Evolutionary conservation across 805 yeast genomes (phyloP).

Genomic region (Isabelozyma gotoi): DNA sequence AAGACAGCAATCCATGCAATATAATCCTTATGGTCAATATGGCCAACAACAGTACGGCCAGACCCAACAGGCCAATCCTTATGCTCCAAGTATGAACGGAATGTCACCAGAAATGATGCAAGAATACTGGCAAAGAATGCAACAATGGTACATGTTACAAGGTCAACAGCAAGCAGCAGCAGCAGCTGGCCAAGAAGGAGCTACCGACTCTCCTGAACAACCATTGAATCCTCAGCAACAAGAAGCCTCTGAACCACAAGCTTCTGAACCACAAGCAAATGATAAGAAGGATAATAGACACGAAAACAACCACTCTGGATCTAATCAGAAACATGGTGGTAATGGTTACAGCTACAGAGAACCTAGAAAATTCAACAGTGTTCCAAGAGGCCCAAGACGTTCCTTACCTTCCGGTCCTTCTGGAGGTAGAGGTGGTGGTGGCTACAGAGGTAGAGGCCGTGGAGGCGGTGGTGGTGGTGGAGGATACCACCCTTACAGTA

Average conservation of each 20-base stretch:
- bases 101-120: conserved; percentile 58
- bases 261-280: conserved; percentile 29
- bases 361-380: conserved; percentile 5
- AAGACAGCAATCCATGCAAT: conserved; percentile 27
- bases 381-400: conserved; percentile 54
- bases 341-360: neutral
- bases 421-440: conserved; percentile 31
- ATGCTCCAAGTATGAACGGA: conserved; percentile 18
- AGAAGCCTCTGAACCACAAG: conserved; percentile 14
- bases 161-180: conserved; percentile 43
- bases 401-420: conserved; percentile 40
- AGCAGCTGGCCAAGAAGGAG: conserved; percentile 18
- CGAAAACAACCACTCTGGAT: conserved; percentile 12
- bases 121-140: conserved; percentile 64
- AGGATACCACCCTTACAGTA: conserved; percentile 48
- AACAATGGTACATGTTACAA: conserved; percentile 64
- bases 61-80: conserved; percentile 19
- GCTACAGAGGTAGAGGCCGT: conserved; percentile 26
- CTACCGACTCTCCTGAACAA: conserved; percentile 33
- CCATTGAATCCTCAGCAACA: conserved; percentile 47
- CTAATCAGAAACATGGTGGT: conserved; percentile 10
- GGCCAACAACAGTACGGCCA: conserved; percentile 15
- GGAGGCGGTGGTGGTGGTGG: conserved; percentile 16
- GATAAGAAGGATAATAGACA: conserved; percentile 15
- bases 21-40: conserved; percentile 19